Evolutionary conservation across 331 rosid genomes (phyloP), one percentile per base, ranked within the genome.

Genomic region (Malus hybrid): DNA sequence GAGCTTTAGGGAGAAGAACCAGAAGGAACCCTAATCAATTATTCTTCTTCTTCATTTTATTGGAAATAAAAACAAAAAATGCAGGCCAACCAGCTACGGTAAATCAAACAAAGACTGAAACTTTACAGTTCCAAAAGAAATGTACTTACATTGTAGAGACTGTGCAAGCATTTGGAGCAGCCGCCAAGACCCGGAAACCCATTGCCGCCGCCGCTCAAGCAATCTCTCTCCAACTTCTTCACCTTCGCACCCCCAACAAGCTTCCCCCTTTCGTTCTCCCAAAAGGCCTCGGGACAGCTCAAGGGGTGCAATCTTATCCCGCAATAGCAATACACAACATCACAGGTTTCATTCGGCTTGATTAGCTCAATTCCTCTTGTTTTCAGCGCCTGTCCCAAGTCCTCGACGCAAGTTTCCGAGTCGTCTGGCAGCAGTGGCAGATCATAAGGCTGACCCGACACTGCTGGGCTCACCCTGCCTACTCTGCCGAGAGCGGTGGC

Each of bases 171-270:
- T 75, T 87, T 94, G 7, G 96, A 86, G 81, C 99, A 94, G 19
- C 97, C 96, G 53, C 91, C 97, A 74, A 93, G 98, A 67, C 98
- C 97, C 1, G 96, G 96, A 74, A 94, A 90, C 32, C 80, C 85
- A 80, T 87, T 80, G n/a, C 77, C 88, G 15, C 57, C n/a, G 61
- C 84, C 76, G 7, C 89, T 87, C 79, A 85, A 79, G 84, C 99
- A 94, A 67, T 84, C 68, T 62, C 78, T 89, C 86, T 92, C 99
- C 48, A 94, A 75, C 60, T 83, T 80, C 78, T 75, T 87, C 72
- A 94, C 99, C 58, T 75, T 86, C 62, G 50, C 58, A 81, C 84
- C 91, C 5, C 93, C 93, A 29, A 82, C 89, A 72, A 92, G 84
- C 33, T 85, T 77, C 60, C 97, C 99, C 12, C 79, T 77, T 58